Percentiles rank a stretch among this genome's conserved stretches.
Conservation (phyloP, 1,139 yeast species). For the Scheffersomyces segobiensis region DNA sequence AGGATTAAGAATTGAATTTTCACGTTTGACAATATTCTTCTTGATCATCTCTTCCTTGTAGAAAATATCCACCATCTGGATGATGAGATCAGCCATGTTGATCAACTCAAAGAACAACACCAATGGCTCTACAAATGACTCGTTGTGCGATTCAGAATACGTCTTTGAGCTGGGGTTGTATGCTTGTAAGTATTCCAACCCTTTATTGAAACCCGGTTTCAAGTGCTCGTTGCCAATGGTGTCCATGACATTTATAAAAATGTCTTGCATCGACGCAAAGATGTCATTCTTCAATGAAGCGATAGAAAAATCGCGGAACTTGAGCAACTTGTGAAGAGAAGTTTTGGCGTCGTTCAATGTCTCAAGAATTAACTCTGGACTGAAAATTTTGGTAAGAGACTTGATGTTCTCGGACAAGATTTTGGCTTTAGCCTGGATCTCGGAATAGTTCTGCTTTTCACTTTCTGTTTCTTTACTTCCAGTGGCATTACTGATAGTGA, state of each 20-base stretch:
- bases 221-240: slow-evolving; percentile 73
- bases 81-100: slow-evolving; percentile 87
- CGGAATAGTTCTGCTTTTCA: slow-evolving; percentile 31
- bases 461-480: slow-evolving; percentile 14
- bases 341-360: slow-evolving; percentile 41
- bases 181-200: slow-evolving; percentile 64
- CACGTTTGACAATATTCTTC: slow-evolving; percentile 61
- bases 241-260: slow-evolving; percentile 67
- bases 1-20: slow-evolving; percentile 75
- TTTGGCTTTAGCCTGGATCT: slow-evolving; percentile 45
- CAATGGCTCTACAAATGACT: slow-evolving; percentile 69
- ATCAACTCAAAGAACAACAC: slow-evolving; percentile 87
- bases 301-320: slow-evolving; percentile 36
- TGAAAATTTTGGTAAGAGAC: slow-evolving; percentile 39
- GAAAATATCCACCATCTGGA: slow-evolving; percentile 90
- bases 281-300: slow-evolving; percentile 32
- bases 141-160: slow-evolving; percentile 16
- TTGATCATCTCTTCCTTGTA: slow-evolving; percentile 80
- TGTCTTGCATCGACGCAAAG: slow-evolving; percentile 45
- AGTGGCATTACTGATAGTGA: slow-evolving; percentile 38
- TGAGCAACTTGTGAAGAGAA: slow-evolving; percentile 33
- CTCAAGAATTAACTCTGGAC: slow-evolving; percentile 41
- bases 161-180: slow-evolving; percentile 60
- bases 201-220: slow-evolving; percentile 79
- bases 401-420: slow-evolving; percentile 46